Evolutionary conservation across 495 filamentous ascomycete genomes (phyloP).

Genomic region (Astrothelium macrocarpum): DNA sequence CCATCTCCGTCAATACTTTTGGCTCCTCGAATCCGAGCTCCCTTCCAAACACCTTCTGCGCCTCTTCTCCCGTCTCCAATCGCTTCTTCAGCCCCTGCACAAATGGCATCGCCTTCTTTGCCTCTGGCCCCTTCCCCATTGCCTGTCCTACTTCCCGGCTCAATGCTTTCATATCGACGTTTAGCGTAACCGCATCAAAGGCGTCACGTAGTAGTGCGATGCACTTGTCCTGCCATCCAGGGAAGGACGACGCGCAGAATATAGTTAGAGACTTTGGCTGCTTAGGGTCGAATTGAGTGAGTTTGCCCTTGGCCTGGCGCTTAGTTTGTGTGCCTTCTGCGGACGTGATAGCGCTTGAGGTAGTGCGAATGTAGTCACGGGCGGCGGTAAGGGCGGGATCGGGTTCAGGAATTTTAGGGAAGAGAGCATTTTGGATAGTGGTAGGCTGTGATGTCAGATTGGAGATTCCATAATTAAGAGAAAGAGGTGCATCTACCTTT

Average conservation of each 20-base stretch:
- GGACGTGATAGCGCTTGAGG: slow-evolving; percentile 68
- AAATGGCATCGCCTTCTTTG: slow-evolving; percentile 98
- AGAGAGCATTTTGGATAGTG: slow-evolving; percentile 71
- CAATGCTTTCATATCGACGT: slow-evolving; percentile 68
- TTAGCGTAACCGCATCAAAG: slow-evolving; percentile 46
- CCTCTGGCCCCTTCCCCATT: slow-evolving; percentile 64
- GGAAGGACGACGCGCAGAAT: slow-evolving; percentile 66
- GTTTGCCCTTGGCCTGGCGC: slow-evolving; percentile 85
- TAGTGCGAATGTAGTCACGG: slow-evolving; percentile 67
- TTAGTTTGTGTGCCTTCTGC: slow-evolving; percentile 72
- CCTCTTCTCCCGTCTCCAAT: slow-evolving; percentile 49
- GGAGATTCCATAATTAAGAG: not conserved
- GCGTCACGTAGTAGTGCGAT: slow-evolving; percentile 67
- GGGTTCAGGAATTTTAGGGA: slow-evolving; percentile 58
- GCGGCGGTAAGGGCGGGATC: slow-evolving; percentile 59
- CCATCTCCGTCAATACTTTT: slow-evolving; percentile 42
- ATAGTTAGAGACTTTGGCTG: slow-evolving; percentile 87
- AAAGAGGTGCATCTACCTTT: slow-evolving; percentile 36
- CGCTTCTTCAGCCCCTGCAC: slow-evolving; percentile 78
- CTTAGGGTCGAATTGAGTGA: slow-evolving; percentile 70
- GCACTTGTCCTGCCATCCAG: slow-evolving; percentile 84
- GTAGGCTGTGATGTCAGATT: slow-evolving; percentile 15
- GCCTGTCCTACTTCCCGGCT: slow-evolving; percentile 47
- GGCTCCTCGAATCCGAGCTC: slow-evolving; percentile 82
- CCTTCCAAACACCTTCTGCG: slow-evolving; percentile 61